Evolutionary conservation across 495 filamentous ascomycete genomes (phyloP).

Genomic region (Aspergillus affinis): DNA sequence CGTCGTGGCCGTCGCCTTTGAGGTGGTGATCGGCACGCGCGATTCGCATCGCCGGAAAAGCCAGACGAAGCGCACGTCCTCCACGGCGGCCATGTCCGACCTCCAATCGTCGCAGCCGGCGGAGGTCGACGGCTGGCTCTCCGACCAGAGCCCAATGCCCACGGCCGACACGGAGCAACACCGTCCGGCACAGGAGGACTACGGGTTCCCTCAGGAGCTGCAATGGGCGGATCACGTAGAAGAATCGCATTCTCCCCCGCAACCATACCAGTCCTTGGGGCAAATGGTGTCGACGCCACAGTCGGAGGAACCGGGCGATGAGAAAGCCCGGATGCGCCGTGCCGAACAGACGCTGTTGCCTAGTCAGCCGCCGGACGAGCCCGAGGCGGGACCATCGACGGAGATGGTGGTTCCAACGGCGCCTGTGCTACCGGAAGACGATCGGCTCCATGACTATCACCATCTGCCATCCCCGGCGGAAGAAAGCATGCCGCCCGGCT

Average conservation of each 20-base stretch:
- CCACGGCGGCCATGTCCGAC: constrained; percentile 26
- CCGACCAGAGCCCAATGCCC: constrained; percentile 27
- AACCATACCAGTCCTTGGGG: constrained; percentile 25
- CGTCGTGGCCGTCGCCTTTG: constrained; percentile 77
- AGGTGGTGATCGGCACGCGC: constrained; percentile 82
- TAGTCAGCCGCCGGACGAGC: constrained; percentile 60
- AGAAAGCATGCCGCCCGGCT: constrained; percentile 30
- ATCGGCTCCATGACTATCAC: constrained; percentile 38
- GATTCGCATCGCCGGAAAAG: constrained; percentile 69
- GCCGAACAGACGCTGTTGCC: constrained; percentile 71
- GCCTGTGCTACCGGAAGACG: constrained; percentile 42
- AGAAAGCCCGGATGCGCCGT: constrained; percentile 66
- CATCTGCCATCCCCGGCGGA: constrained; percentile 30
- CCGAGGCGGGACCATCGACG: constrained; percentile 47
- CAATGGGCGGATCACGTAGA: constrained; percentile 35
- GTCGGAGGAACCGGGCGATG: constrained; percentile 56
- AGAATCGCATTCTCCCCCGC: constrained; percentile 24
- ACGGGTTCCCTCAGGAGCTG: constrained; percentile 32
- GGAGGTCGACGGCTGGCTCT: constrained; percentile 32
- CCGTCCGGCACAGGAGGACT: constrained; percentile 33
- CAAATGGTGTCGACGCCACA: constrained; percentile 54
- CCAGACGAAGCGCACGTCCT: constrained; percentile 31
- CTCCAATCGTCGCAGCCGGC: constrained; percentile 12
- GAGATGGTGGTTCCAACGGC: constrained; percentile 30
- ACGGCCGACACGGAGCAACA: constrained; percentile 33